phyloP scores from a whole-genome alignment of 495 filamentous ascomycete genomes.

The Lineolata rhizophorae region DNA sequence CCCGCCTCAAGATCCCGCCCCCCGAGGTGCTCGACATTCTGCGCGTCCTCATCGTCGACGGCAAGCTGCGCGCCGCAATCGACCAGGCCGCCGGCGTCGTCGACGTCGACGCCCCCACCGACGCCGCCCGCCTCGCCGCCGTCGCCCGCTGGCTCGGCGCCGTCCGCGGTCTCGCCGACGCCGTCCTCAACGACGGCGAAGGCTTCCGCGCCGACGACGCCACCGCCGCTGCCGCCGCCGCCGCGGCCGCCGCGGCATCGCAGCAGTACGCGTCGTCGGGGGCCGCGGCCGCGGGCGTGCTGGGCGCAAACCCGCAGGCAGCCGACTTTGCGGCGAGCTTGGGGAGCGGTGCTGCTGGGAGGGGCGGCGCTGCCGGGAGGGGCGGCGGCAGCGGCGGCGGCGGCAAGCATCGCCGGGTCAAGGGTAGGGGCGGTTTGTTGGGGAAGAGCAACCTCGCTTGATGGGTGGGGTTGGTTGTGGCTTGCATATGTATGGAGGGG shows the following conservation, averaged over 20 bases:
- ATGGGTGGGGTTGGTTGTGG: too few species aligned
- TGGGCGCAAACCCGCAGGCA: background rate
- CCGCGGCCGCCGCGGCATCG: too few species aligned
- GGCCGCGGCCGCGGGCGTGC: background rate
- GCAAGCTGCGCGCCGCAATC: slow-evolving; percentile 68
- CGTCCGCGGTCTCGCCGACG: slow-evolving; percentile 26
- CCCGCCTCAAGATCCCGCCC: slow-evolving; percentile 62
- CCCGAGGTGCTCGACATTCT: slow-evolving; percentile 83
- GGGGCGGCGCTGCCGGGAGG: too few species aligned
- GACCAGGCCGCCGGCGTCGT: slow-evolving; percentile 72
- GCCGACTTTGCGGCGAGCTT: too few species aligned
- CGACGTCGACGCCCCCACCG: slow-evolving; percentile 50
- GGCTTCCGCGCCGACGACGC: slow-evolving; percentile 20
- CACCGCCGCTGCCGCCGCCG: too few species aligned
- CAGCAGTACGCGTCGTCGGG: slow-evolving; percentile 3
- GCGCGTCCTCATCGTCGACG: slow-evolving; percentile 76
- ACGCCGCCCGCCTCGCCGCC: slow-evolving; percentile 50
- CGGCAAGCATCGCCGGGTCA: too few species aligned
- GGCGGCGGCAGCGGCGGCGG: too few species aligned
- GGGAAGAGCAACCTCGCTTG: too few species aligned
- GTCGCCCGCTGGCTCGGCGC: slow-evolving; percentile 53
- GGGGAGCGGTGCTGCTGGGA: too few species aligned
- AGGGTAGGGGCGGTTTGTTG: too few species aligned
- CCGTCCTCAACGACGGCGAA: slow-evolving; percentile 19
- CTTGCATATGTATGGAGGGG: too few species aligned